Base-by-base conservation (phyloP, 176 grass and related monocot genomes). In the Dactylis glomerata region DNA sequence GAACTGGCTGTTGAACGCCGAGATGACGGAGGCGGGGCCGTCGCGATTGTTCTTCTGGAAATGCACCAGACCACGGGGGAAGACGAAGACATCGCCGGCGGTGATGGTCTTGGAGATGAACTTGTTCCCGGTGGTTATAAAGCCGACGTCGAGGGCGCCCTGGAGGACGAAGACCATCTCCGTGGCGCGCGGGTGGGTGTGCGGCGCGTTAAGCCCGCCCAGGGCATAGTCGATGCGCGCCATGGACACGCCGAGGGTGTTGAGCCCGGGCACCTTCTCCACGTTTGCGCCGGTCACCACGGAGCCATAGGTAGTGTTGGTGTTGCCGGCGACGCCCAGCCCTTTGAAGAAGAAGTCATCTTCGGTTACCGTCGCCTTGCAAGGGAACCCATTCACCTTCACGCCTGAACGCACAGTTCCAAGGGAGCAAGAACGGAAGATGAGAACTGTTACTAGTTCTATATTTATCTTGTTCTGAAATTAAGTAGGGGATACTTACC, bases 181-280 rank as follows among this genome's bases (percentile, higher is more conserved):
- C 1, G 86, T 88, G 86, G 86, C 86, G 80, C 86, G 86, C 40
- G 80, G 86, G 86, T 88, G 86, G 17, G 73, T 88, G 80, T 88
- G 86, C 73, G 80, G 86, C 73, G 80, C 73, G 86, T 88, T 88
- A 23, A 88, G 23, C 1, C 86, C 73, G 42, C 80, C 86, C 0
- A 73, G 73, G 4, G 80, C 80, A 73, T 88, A 88, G 65, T 88
- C 86, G 73, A 88, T 88, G 12, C 86, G 86, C 10, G 86, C 37
- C 63, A 88, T 59, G n/a, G 86, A 88, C 1, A 88, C 86, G 51
- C 80, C 80, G 0, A 88, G 80, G 28, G 86, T 88, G 80, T 83
- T 88, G 6, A 88, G 86, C 5, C 86, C 86, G 0, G 86, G 80
- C 23, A 88, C n/a, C 41, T 83, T 62, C 63, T 40, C 86, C 2